A percentile compares a stretch with the other conserved stretches of the same genome.
phyloP scores from a whole-genome alignment of 2,329 filamentous ascomycete species.

The Lasiodiplodia hormozganensis region DNA sequence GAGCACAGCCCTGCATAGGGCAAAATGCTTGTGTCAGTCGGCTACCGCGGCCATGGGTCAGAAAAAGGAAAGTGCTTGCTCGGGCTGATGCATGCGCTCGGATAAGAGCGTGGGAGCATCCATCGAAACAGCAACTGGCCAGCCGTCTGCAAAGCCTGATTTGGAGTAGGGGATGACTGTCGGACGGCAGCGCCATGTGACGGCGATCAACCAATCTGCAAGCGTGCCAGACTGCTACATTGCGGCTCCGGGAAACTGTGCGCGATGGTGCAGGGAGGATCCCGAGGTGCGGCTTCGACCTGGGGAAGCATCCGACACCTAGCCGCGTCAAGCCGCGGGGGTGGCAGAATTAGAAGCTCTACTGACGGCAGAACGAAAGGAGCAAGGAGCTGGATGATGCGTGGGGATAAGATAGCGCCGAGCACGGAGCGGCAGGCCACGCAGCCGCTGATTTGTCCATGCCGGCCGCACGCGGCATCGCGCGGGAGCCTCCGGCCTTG shows the following conservation, averaged over 20 bases:
- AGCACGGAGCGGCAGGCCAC: conserved; percentile 20
- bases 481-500: background rate
- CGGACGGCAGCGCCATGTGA: background rate
- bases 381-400: background rate
- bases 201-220: background rate
- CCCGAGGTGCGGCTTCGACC: background rate
- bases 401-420: conserved; percentile 23
- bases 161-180: background rate
- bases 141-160: background rate
- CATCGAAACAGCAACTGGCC: background rate
- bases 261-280: background rate
- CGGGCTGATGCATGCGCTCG: background rate
- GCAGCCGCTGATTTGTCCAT: background rate
- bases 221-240: background rate
- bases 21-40: conserved; percentile 8
- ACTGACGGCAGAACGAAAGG: background rate
- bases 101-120: background rate
- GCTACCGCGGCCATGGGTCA: background rate
- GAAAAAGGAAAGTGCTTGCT: conserved; percentile 20
- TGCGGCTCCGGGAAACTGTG: conserved; percentile 6
- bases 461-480: background rate
- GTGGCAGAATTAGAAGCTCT: background rate
- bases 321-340: conserved; percentile 1
- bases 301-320: background rate
- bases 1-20: conserved; percentile 8